These are phyloP conservation scores for Colletotrichum cuscutae DNA, from an alignment of 2,329 filamentous ascomycete species.

Conservation along the genomic window DNA sequence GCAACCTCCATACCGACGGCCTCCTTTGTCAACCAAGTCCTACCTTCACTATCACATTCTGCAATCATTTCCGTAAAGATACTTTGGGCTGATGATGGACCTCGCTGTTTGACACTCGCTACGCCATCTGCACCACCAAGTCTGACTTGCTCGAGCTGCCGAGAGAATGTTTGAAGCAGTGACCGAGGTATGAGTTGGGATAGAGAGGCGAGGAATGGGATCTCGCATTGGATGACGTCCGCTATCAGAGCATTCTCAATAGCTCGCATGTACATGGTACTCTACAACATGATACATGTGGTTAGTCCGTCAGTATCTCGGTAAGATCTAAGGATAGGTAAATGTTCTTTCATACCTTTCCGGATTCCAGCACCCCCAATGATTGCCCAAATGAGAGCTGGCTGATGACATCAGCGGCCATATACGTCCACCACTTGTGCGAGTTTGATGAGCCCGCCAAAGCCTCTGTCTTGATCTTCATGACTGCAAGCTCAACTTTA, in stretches of 20 bases:
- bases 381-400: constrained; percentile 65
- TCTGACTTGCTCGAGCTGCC: not conserved
- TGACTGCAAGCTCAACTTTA: constrained; percentile 49
- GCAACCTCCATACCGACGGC: constrained; percentile 54
- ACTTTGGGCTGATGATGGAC: not conserved
- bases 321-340: not conserved
- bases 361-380: constrained; percentile 61
- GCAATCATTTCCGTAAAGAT: constrained; percentile 7
- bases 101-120: not conserved
- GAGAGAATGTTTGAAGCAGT: not conserved
- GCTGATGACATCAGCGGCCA: constrained; percentile 64
- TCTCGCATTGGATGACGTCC: constrained; percentile 2
- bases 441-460: constrained; percentile 53
- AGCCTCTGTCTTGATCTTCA: constrained; percentile 56
- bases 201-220: not conserved
- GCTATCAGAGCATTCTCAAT: constrained; percentile 1
- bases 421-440: constrained; percentile 64
- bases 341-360: constrained; percentile 48
- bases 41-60: not conserved
- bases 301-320: not conserved
- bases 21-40: not conserved
- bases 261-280: constrained; percentile 1
- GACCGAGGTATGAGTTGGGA: not conserved
- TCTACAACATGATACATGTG: constrained; percentile 43
- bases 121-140: not conserved